Base-by-base conservation (phyloP, 306 rosid genomes). In the Castanopsis chinensis region DNA sequence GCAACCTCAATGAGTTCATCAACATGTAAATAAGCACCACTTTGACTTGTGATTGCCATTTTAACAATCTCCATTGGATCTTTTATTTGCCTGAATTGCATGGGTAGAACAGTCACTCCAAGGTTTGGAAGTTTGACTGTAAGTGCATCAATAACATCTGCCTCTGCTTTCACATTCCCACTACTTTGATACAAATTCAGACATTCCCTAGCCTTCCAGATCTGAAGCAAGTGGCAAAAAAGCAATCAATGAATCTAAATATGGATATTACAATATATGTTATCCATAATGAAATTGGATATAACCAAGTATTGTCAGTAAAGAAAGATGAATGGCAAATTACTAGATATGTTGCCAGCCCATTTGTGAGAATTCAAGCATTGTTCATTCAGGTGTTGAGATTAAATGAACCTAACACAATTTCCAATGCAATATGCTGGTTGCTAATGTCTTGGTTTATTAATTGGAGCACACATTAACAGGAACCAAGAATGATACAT, bases 181-280 rank as follows among this genome's bases (percentile, higher is more conserved):
- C 96, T 89, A 82, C 80, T 90, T 55, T 94, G 89, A 82, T 85
- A 88, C 79, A 95, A 79, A 85, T 89, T 89, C 86, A 95, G 91
- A 80, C 99, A 95, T 80, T 95, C 99, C 83, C 83, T 90, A 73
- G 99, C 97, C 89, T 93, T 95, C 99, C 99, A 95, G 75, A 95
- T 88, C 99, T 95, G 92, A 32, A 88, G 81, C 60, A 79, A 80
- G 86, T 82, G 80, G 49, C 52, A 87, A 83, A 23, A 54, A 77
- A 63, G 60, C 65, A 72, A 76, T 71, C 76, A 72, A 70, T 81
- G 51, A 83, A 76, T 80, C 76, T 33, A 19, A 32, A 21, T 25
- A 67, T 27, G 1, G 20, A 33, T 33, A 68, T 8, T n/a, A 33
- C 8, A 19, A 35, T 33, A 33, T 18, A 23, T n/a, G 49, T 8